Percentiles rank a stretch among this genome's conserved stretches.
These are phyloP conservation scores for Sporisorium exsertum DNA, from an alignment of 1,284 basidiomycete genomes.

Conservation along the genomic window DNA sequence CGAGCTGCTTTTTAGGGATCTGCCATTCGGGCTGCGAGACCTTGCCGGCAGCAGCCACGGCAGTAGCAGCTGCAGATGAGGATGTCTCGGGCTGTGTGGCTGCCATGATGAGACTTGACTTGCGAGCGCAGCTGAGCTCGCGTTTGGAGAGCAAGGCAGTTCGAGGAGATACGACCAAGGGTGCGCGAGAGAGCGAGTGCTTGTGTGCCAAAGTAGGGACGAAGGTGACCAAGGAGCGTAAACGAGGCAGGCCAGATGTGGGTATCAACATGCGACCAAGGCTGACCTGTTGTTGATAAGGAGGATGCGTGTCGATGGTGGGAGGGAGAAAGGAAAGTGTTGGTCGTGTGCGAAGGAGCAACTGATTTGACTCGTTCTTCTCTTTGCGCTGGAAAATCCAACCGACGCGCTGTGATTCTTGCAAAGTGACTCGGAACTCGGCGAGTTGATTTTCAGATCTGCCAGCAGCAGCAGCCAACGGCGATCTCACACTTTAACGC, in stretches of 20 bases:
- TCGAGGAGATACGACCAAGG: background rate
- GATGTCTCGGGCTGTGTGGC: conserved; percentile 37
- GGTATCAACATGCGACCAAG: conserved; percentile 36
- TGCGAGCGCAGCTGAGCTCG: conserved; percentile 39
- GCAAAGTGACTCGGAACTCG: conserved; percentile 37
- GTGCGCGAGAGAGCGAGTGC: conserved; percentile 1
- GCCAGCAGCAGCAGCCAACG: background rate
- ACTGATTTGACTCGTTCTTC: background rate
- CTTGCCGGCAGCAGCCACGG: conserved; percentile 20
- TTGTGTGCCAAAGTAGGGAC: conserved; percentile 9
- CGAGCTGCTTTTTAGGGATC: conserved; percentile 35
- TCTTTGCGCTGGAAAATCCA: conserved; percentile 1
- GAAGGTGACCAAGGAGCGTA: conserved; percentile 12
- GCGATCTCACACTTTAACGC: conserved; percentile 10
- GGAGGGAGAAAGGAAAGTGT: conserved; percentile 1
- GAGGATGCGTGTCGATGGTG: background rate
- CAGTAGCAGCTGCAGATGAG: conserved; percentile 10
- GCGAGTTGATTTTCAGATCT: background rate
- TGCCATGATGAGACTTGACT: conserved; percentile 43
- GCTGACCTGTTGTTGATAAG: background rate
- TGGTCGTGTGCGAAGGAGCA: conserved; percentile 3
- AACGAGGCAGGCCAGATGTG: conserved; percentile 10
- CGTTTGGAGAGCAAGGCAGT: background rate
- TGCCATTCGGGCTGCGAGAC: conserved; percentile 47
- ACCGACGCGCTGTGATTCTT: conserved; percentile 7